These are phyloP conservation scores for Helotiales sp. DNA, from an alignment of 2,329 filamentous ascomycete species.

Conservation along the genomic window DNA sequence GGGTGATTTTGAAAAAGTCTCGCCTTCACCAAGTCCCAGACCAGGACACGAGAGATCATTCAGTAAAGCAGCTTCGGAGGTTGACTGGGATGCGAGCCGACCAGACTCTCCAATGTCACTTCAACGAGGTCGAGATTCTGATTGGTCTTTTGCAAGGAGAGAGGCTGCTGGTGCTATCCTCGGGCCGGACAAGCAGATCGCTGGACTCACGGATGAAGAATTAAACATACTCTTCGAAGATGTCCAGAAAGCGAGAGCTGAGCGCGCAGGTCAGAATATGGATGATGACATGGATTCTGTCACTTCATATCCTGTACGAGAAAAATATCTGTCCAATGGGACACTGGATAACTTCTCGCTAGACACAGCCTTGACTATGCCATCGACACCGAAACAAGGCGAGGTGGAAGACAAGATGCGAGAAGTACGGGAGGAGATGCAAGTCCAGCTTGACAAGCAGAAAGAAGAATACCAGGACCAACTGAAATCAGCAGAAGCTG, in stretches of 20 bases:
- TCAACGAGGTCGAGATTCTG: conserved; percentile 76
- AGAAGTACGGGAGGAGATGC: conserved; percentile 80
- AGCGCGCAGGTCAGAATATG: conserved; percentile 75
- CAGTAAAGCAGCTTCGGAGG: conserved; percentile 79
- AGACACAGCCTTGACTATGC: conserved; percentile 92
- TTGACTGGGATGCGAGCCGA: conserved; percentile 72
- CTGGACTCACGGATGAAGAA: conserved; percentile 89
- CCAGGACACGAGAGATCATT: conserved; percentile 77
- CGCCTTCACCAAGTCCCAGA: conserved; percentile 65
- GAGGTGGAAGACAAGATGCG: conserved; percentile 78
- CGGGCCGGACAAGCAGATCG: conserved; percentile 89
- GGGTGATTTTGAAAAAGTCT: conserved; percentile 59
- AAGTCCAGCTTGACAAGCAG: conserved; percentile 79
- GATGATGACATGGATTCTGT: conserved; percentile 91
- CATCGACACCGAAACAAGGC: conserved; percentile 82
- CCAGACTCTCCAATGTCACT: conserved; percentile 79
- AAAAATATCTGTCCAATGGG: conserved; percentile 94
- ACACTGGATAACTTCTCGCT: conserved; percentile 96
- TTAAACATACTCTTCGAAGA: conserved; percentile 93
- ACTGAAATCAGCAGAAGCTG: conserved; percentile 74
- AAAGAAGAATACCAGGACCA: conserved; percentile 83
- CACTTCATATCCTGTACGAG: conserved; percentile 83
- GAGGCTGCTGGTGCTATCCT: conserved; percentile 93
- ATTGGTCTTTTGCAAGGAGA: conserved; percentile 91
- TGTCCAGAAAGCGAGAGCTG: conserved; percentile 83